phyloP scores from a whole-genome alignment of 2,329 filamentous ascomycete species.

The Lasiodiplodia citricola region DNA sequence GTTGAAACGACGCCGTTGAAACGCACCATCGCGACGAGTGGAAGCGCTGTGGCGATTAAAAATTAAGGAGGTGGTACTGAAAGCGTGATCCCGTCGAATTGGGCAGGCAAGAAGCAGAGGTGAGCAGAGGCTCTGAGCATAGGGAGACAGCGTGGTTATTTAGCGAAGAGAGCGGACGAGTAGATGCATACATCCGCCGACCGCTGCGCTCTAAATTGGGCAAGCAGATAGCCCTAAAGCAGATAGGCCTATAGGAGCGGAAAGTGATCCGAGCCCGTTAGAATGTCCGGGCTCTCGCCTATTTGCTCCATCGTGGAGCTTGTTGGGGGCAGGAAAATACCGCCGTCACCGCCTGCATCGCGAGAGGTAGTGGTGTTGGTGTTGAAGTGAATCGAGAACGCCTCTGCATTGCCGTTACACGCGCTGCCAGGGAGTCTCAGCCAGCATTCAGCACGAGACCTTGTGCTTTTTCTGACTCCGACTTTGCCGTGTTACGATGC shows the following conservation, averaged over 20 bases:
- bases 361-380: not conserved
- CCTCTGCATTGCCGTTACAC: not conserved
- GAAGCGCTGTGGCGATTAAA: not conserved
- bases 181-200: constrained; percentile 9
- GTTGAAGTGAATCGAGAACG: not conserved
- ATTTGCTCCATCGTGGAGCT: not conserved
- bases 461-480: not conserved
- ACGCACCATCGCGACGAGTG: not conserved
- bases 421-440: not conserved
- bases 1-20: not conserved
- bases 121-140: not conserved
- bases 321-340: not conserved
- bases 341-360: not conserved
- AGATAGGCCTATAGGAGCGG: not conserved
- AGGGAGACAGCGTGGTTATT: constrained; percentile 9
- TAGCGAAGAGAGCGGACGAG: constrained; percentile 17
- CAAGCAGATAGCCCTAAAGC: not conserved
- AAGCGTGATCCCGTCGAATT: not conserved
- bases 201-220: not conserved
- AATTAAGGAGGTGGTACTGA: not conserved
- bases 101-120: constrained; percentile 3
- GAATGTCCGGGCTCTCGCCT: constrained; percentile 4
- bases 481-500: not conserved
- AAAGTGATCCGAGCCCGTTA: not conserved
- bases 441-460: not conserved